These are phyloP conservation scores for Torulaspora globosa DNA, from an alignment of 1,139 yeast species.

Conservation along the genomic window DNA sequence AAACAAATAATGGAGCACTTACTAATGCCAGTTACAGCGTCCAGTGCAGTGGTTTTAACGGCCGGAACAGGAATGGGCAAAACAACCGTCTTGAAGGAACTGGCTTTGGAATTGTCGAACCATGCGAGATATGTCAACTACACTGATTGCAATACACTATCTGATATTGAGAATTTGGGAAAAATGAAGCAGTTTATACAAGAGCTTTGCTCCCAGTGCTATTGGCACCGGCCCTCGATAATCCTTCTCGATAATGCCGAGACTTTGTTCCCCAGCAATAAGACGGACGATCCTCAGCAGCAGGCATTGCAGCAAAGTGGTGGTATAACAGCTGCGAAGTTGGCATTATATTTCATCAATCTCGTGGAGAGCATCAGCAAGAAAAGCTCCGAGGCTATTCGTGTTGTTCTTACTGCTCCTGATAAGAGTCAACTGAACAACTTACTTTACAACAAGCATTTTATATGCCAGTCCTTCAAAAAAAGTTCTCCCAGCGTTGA, in stretches of 20 bases:
- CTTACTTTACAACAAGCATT: slow-evolving; percentile 60
- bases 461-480: slow-evolving; percentile 60
- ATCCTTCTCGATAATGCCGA: slow-evolving; percentile 81
- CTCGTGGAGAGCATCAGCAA: slow-evolving; percentile 40
- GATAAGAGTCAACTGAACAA: slow-evolving; percentile 66
- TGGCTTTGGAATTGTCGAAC: slow-evolving; percentile 41
- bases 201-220: slow-evolving; percentile 54
- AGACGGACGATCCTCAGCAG: slow-evolving; percentile 23
- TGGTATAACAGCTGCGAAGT: slow-evolving; percentile 30
- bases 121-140: slow-evolving; percentile 47
- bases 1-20: slow-evolving; percentile 46
- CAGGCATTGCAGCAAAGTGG: slow-evolving; percentile 24
- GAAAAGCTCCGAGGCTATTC: slow-evolving; percentile 37
- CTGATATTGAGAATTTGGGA: slow-evolving; percentile 36
- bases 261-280: slow-evolving; percentile 49
- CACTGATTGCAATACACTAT: slow-evolving; percentile 46
- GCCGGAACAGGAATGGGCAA: slow-evolving; percentile 87
- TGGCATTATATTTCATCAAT: slow-evolving; percentile 39
- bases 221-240: slow-evolving; percentile 79
- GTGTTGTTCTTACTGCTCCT: slow-evolving; percentile 44
- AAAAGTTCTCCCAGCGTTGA: slow-evolving; percentile 68
- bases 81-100: slow-evolving; percentile 47
- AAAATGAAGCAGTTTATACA: slow-evolving; percentile 49
- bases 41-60: slow-evolving; percentile 50
- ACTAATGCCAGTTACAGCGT: slow-evolving; percentile 21